These are phyloP conservation scores for Lineolata rhizophorae DNA, from an alignment of 495 filamentous ascomycete genomes.

Conservation along the genomic window DNA sequence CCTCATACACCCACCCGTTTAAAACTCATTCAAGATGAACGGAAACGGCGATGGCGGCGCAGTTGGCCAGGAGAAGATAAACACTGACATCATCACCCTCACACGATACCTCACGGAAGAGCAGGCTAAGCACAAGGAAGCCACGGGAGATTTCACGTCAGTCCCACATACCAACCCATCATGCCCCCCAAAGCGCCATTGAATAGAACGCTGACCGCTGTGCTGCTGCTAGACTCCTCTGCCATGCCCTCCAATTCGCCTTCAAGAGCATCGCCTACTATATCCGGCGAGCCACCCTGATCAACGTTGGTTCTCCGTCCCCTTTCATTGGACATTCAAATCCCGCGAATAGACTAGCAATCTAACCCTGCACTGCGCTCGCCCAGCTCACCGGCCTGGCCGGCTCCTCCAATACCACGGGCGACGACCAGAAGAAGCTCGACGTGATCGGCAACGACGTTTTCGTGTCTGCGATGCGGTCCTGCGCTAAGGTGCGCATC, in stretches of 20 bases:
- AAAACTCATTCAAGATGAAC: conserved; percentile 13
- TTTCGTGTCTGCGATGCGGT: conserved; percentile 84
- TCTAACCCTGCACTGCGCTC: not conserved
- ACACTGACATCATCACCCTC: conserved; percentile 88
- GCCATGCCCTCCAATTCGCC: conserved; percentile 94
- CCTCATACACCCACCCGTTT: too few species aligned
- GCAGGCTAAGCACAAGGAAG: conserved; percentile 78
- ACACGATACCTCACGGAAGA: conserved; percentile 92
- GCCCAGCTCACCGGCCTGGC: conserved; percentile 62
- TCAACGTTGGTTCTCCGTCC: conserved; percentile 33
- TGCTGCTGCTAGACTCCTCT: conserved; percentile 44
- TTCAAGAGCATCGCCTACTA: conserved; percentile 99
- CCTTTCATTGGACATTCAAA: not conserved
- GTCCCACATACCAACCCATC: too few species aligned
- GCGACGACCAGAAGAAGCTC: conserved; percentile 98
- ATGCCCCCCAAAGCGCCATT: conserved; percentile 1
- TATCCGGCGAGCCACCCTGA: conserved; percentile 90
- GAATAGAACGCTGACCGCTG: not conserved
- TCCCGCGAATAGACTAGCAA: too few species aligned
- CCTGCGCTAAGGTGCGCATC: conserved; percentile 69
- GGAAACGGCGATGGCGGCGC: conserved; percentile 15
- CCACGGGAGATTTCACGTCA: conserved; percentile 95
- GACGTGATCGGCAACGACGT: conserved; percentile 97
- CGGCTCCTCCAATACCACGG: conserved; percentile 83
- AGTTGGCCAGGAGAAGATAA: conserved; percentile 50